Percentiles rank a stretch among this genome's conserved stretches.
Evolutionary conservation across 768 basidiomycete genomes (phyloP).

Genomic region (Trametes sanguinea): DNA sequence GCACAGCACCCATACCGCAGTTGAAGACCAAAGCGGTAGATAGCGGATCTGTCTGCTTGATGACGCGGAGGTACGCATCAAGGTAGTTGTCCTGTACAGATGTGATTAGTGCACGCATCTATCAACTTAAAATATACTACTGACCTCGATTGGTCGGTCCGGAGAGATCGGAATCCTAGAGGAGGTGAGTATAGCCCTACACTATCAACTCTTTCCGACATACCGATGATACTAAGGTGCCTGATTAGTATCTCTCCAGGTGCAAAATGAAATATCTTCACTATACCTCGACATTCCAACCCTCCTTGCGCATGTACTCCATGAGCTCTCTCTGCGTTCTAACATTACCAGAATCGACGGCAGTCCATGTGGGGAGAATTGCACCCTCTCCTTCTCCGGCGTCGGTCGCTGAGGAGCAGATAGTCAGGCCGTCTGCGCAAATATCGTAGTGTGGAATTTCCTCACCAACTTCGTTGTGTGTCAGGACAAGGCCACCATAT

Average conservation of each 20-base stretch:
- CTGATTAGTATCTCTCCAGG: no score
- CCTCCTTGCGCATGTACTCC: slow-evolving; percentile 72
- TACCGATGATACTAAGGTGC: slow-evolving; percentile 71
- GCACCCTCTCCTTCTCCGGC: slow-evolving; percentile 71
- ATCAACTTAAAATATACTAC: neutral
- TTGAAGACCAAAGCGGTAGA: slow-evolving; percentile 87
- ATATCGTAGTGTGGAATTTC: neutral
- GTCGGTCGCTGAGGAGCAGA: slow-evolving; percentile 33
- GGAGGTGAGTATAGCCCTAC: neutral
- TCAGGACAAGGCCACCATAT: slow-evolving; percentile 87
- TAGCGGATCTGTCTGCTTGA: slow-evolving; percentile 77
- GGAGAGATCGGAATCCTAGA: slow-evolving; percentile 91
- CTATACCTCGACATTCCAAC: slow-evolving; percentile 87
- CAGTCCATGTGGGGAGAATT: slow-evolving; percentile 92
- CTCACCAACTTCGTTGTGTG: slow-evolving; percentile 89
- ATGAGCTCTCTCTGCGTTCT: slow-evolving; percentile 87
- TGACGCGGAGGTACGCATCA: slow-evolving; percentile 86
- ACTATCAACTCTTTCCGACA: slow-evolving; percentile 9
- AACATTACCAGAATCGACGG: slow-evolving; percentile 82
- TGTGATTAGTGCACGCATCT: neutral
- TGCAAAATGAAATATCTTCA: slow-evolving; percentile 29
- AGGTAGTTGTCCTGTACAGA: slow-evolving; percentile 84
- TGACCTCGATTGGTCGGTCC: slow-evolving; percentile 85
- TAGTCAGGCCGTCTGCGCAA: no score
- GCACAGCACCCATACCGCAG: slow-evolving; percentile 95